Base-by-base conservation (phyloP, 768 basidiomycete genomes). In the Tylopilus subfusipes region DNA sequence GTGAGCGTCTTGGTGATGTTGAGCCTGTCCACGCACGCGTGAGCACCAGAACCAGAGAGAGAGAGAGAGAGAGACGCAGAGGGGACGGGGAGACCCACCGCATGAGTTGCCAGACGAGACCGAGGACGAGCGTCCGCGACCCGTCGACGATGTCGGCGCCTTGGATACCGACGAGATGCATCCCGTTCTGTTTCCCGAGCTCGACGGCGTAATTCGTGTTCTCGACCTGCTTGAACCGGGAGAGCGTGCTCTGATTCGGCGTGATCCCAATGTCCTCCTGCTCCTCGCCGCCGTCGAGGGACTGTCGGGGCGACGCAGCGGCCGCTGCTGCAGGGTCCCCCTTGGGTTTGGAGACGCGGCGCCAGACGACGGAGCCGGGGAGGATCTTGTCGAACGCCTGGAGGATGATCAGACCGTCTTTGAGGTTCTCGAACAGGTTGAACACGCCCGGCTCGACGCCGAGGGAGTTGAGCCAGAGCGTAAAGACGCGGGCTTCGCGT, bases 101-200 rank as follows among this genome's bases (percentile, higher is more conserved):
- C 95, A 98, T 98, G 50, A 97, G 77, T 66, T 98, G 97, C 97
- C 97, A 99, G 1, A 98, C 94, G 33, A 98, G 81, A 29, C 96
- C 97, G 27, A 99, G 82, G 7, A 98, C 94, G 51, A 99, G 77
- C 4, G 95, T 98, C 73, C 86, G 89, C 48, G 77, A 78, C n/a
- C 87, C 93, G 65, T 99, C 96, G 54, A 95, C 93, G 60, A 99
- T 95, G 71, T 98, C 96, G 2, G 96, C 86, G 13, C 97, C 97
- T 68, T 99, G 97, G 57, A 98, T 98, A 8, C 96, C 95, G 43
- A 99, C 94, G 57, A 99, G 75, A 68, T 90, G 92, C 90, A 99
- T 90, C 42, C 88, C 86, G 65, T 90, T 95, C 71, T 92, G 87
- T 70, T 86, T 92, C 4, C 84, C 95, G 16, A 99, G 85, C 43